Evolutionary conservation across 1,139 yeast genomes (phyloP).

Genomic region (Saccharomyces pastorianus): DNA sequence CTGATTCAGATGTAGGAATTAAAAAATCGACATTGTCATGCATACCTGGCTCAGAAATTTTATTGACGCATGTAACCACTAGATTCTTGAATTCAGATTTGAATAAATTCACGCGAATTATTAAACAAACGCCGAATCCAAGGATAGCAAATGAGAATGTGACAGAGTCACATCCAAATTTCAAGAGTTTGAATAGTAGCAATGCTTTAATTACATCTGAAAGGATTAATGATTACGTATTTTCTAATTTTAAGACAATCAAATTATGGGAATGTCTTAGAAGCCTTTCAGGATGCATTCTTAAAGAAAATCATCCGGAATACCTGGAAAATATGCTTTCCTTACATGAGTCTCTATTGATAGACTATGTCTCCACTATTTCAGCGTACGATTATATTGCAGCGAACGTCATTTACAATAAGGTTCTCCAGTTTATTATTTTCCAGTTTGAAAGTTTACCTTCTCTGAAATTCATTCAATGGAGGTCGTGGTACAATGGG

Average conservation of each 20-base stretch:
- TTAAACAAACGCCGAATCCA: constrained; percentile 10
- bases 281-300: constrained; percentile 16
- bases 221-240: constrained; percentile 17
- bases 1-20: constrained; percentile 2
- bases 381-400: constrained; percentile 27
- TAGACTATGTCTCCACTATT: constrained; percentile 17
- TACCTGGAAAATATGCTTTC: constrained; percentile 6
- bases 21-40: constrained; percentile 3
- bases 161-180: constrained; percentile 1
- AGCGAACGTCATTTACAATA: constrained; percentile 27
- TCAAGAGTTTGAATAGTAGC: neutral
- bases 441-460: constrained; percentile 16
- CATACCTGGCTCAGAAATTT: constrained; percentile 18
- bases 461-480: constrained; percentile 13
- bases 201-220: neutral
- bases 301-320: neutral
- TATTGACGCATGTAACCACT: constrained; percentile 14
- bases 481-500: constrained; percentile 25
- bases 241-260: constrained; percentile 19
- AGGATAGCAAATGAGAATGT: neutral
- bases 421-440: constrained; percentile 20
- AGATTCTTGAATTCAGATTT: constrained; percentile 18
- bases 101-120: constrained; percentile 13
- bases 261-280: constrained; percentile 26
- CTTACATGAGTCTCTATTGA: constrained; percentile 20